Base-by-base conservation (phyloP, 2,329 filamentous ascomycete species). In the Coleophoma eucalyptorum region DNA sequence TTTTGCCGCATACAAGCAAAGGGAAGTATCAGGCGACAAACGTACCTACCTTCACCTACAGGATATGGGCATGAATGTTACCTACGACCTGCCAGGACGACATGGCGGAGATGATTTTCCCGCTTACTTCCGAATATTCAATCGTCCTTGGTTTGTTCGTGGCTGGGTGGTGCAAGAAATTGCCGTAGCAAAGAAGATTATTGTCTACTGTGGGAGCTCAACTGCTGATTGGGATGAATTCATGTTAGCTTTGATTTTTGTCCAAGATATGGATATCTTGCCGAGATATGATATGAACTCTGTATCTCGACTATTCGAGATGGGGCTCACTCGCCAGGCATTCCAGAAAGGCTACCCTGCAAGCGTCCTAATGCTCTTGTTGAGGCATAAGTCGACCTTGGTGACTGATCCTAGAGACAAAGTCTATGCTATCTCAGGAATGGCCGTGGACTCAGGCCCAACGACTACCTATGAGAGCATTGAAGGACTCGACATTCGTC, bases 141-240 rank as follows among this genome's bases (percentile, higher is more conserved):
- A 38, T 15, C 35, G 35, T 38, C 15, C 35, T 16, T 53, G 51
- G 48, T 53, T 53, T 21, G 16, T 8, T 16, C 43, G 51, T 3
- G 47, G 43, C 7, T 53, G 48, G 51, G 51, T 53, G 19, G 43
- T 53, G 32, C 51, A 50, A 33, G 51, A 53, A 46, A 35, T 53
- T 34, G 51, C 51, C 4, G 47, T 49, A 20, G 43, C 51, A 12
- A 32, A 40, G 31, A 44, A 50, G n/a, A 43, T 48, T 18, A 33
- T 33, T 10, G 26, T 53, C 8, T 35, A 37, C 5, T 44, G 44
- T 34, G 51, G 48, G 4, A 4, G 8, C 4, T 11, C 45, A 10
- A 42, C 43, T 10, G 48, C 48, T 7, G 16, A 20, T 8, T 53
- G 51, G 51, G 44, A 50, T 11, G 32, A 19, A 12, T 51, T 54